These are phyloP conservation scores for Sordariomycetes sp. DNA, from an alignment of 2,329 filamentous ascomycete species.

Conservation along the genomic window DNA sequence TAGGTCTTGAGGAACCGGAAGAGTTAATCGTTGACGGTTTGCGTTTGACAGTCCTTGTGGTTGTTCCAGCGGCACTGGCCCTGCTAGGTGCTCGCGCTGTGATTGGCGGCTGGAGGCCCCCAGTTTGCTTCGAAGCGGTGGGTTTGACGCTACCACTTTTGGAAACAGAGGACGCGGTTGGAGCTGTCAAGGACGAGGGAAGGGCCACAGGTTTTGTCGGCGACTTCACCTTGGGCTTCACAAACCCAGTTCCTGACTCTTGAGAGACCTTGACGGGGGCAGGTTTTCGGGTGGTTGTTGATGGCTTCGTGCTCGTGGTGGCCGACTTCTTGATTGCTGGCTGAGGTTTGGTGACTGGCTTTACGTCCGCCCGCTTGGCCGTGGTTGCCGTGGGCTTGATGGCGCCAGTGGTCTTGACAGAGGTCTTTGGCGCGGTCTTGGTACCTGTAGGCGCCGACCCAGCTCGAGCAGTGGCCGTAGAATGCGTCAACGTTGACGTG, in stretches of 20 bases:
- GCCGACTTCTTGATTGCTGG: slow-evolving; percentile 13
- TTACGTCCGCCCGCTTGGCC: too few species aligned
- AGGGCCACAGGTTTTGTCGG: slow-evolving; percentile 60
- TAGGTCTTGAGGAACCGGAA: slow-evolving; percentile 27
- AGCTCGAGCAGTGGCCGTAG: too few species aligned
- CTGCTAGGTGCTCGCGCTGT: slow-evolving; percentile 35
- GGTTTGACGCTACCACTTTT: slow-evolving; percentile 30
- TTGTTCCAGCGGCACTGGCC: slow-evolving; percentile 23
- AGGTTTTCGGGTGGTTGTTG: slow-evolving; percentile 31
- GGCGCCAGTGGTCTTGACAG: too few species aligned
- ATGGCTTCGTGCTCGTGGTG: slow-evolving; percentile 15
- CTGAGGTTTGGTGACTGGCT: too few species aligned
- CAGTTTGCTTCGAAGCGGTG: slow-evolving; percentile 14
- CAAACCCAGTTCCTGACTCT: slow-evolving; percentile 29
- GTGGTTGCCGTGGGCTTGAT: too few species aligned
- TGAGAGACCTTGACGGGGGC: slow-evolving; percentile 29
- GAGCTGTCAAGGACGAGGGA: slow-evolving; percentile 58
- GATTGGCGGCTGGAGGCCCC: slow-evolving; percentile 22
- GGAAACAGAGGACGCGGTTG: slow-evolving; percentile 60
- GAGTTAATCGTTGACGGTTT: slow-evolving; percentile 33
- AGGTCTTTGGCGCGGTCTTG: too few species aligned
- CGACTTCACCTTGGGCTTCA: slow-evolving; percentile 56
- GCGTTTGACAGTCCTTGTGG: slow-evolving; percentile 24
- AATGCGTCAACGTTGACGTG: too few species aligned
- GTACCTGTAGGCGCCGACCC: too few species aligned